Evolutionary conservation across 2,329 filamentous ascomycete species (phyloP), one percentile per base, ranked within the genome.

Genomic region (Dactylonectria estremocensis): DNA sequence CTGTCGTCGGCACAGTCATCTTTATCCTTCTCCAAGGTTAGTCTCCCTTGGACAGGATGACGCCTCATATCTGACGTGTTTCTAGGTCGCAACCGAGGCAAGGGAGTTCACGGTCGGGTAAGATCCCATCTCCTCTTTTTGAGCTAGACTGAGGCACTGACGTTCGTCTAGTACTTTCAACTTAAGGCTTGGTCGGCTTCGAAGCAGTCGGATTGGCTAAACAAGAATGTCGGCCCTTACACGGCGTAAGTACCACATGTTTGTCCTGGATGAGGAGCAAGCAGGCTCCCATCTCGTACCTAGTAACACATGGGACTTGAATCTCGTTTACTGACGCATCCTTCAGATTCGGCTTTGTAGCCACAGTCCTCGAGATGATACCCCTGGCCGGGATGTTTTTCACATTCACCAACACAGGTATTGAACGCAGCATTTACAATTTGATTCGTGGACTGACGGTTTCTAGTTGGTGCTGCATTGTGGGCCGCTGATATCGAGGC

Each of bases 401-500:
- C 77, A 88, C 92, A 1, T 98, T 97, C 80, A 97, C 95, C 16
- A 98, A 97, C 80, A 92, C 93, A 1, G 89, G 89, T 89, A 83
- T 77, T 81, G 72, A 10, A 40, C 43, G 49, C n/a, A 20, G 31
- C 4, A 16, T 43, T n/a, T 16, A 8, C 40, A 6, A 14, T 43
- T 43, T 43, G 40, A 8, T 43, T 43, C 14, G 31, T 3, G 18
- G 64, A 28, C 68, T 77, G 50, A 77, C 60, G 6, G 22, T 4
- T 20, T 33, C 2, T 20, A 91, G 94, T 97, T 66, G 95, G 95
- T 8, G 95, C 95, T 61, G 95, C 95, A 8, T 83, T 98, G n/a
- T 98, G 95, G 95, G 95, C 95, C 46, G 93, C 94, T 18, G 95
- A 97, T 79, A 89, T 97, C 66, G 94, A 97, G 80, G 79, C 81